Base-by-base conservation (phyloP, 2,329 filamentous ascomycete genomes). In the Penicillium digitatum region DNA sequence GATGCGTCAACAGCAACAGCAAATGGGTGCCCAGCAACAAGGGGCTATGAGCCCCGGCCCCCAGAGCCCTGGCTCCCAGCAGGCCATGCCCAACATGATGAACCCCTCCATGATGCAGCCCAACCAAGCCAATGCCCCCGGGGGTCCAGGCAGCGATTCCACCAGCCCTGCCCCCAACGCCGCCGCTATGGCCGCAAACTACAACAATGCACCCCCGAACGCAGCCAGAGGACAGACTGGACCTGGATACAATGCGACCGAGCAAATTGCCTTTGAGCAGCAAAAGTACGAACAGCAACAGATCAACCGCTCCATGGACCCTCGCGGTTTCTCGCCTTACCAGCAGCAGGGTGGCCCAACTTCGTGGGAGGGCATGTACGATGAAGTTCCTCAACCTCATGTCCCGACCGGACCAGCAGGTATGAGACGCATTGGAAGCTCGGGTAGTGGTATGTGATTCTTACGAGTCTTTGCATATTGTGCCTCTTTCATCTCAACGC, bases 281-380 rank as follows among this genome's bases (percentile, higher is more conserved):
- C 86, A 88, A 63, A 90, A 90, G 72, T 89, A 89, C 70, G 86
- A 89, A 66, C 84, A 87, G 59, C 87, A 86, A 69, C 80, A 86
- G 70, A 78, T 78, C 60, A 80, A 81, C 58, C 82, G 81, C 53
- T 74, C 72, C 74, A 78, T 74, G 43, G 73, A 75, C 20, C 71
- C 69, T 50, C 72, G 74, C 12, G 69, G 62, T 18, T 74, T 74
- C 67, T 67, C 74, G 52, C 70, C 74, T 37, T 75, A 77, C 58
- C 71, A 80, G 72, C 66, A 80, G 71, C 66, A 81, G 54, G 85
- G 84, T 42, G 85, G 85, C 16, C 87, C 88, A n/a, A 90, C 89
- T 24, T 92, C 87, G 38, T 96, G 92, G 91, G 93, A 97, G 72
- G 93, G 93, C 67, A 96, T 96, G 91, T 97, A 96, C 72, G 93